A percentile compares a stretch with the other conserved stretches of the same genome.
Evolutionary conservation across 768 basidiomycete species (phyloP).

Genomic region (Pluteus cervinus): DNA sequence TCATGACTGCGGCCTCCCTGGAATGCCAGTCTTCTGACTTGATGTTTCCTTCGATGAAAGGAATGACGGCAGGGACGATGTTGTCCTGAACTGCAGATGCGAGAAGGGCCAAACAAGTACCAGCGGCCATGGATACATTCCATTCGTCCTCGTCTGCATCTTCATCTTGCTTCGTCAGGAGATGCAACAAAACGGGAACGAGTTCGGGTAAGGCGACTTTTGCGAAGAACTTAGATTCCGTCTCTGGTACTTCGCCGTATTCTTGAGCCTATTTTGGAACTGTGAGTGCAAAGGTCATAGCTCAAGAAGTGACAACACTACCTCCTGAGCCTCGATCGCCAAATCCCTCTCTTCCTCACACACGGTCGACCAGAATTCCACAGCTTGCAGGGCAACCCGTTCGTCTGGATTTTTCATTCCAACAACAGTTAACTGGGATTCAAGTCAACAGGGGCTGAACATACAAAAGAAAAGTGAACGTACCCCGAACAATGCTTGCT

Average conservation of each 20-base stretch:
- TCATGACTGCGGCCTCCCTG: constrained; percentile 97
- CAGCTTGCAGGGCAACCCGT: constrained; percentile 88
- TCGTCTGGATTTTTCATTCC: constrained; percentile 96
- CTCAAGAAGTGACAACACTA: constrained; percentile 19
- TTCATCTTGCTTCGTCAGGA: constrained; percentile 91
- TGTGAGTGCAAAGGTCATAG: constrained; percentile 6
- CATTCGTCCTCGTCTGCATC: constrained; percentile 98
- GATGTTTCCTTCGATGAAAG: constrained; percentile 97
- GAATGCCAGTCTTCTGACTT: constrained; percentile 88
- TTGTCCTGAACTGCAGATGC: constrained; percentile 87
- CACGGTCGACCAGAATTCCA: constrained; percentile 99
- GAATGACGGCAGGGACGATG: constrained; percentile 90
- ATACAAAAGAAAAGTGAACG: constrained; percentile 25
- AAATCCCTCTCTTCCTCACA: constrained; percentile 97
- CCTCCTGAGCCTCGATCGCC: constrained; percentile 87
- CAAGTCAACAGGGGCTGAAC: constrained; percentile 11
- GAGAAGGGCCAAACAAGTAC: constrained; percentile 82
- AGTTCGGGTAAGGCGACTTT: constrained; percentile 94
- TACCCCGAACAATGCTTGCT: constrained; percentile 95
- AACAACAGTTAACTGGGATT: constrained; percentile 79
- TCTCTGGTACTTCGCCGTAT: constrained; percentile 81
- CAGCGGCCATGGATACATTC: constrained; percentile 97
- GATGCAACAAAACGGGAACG: constrained; percentile 81
- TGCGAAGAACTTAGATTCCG: constrained; percentile 86
- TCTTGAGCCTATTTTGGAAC: constrained; percentile 64